phyloP scores from a whole-genome alignment of 192 early-diverging fungal species.

The Diversispora eburnea region DNA sequence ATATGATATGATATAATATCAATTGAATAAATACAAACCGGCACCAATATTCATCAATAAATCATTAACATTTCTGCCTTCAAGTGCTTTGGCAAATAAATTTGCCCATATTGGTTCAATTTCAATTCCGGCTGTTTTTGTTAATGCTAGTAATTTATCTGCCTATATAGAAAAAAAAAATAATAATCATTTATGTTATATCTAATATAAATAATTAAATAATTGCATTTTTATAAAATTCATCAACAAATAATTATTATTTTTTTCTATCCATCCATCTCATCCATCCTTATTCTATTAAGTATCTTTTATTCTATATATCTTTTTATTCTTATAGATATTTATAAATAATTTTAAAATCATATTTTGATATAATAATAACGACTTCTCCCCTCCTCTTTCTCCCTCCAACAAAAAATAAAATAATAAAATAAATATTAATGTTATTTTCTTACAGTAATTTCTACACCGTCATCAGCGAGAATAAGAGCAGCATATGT shows the following conservation, averaged over 20 bases:
- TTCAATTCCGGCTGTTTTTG: slow-evolving; percentile 85
- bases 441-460: slow-evolving; percentile 73
- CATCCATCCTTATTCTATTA: no score
- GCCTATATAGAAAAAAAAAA: slow-evolving; percentile 49
- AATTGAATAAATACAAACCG: slow-evolving; percentile 31
- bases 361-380: neutral
- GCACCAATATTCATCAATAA: slow-evolving; percentile 89
- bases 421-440: neutral
- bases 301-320: no score
- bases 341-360: no score
- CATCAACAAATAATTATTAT: no score
- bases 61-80: slow-evolving; percentile 83
- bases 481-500: slow-evolving; percentile 98
- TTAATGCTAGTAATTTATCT: slow-evolving; percentile 89
- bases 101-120: slow-evolving; percentile 94
- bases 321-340: no score
- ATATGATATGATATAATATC: neutral
- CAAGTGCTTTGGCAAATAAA: slow-evolving; percentile 98
- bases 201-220: neutral
- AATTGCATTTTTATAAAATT: no score
- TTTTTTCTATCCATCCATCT: no score
- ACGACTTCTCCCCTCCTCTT: neutral
- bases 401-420: neutral
- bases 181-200: neutral
- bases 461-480: slow-evolving; percentile 93